These are phyloP conservation scores for Vaccinium corymbosum DNA, from an alignment of 148 eudicot genomes.

Conservation along the genomic window DNA sequence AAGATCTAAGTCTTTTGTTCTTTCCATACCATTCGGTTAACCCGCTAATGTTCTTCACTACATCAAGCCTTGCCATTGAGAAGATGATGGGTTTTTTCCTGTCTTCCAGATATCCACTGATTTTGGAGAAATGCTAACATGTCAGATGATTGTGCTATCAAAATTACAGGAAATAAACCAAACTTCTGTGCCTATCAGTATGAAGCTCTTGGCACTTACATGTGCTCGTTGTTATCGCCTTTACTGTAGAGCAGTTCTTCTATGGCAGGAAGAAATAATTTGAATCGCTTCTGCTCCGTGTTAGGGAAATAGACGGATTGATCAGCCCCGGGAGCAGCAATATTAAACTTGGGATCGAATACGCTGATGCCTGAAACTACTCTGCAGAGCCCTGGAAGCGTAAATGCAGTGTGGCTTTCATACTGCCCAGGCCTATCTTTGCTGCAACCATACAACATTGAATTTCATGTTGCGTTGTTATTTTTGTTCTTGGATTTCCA, in stretches of 20 bases:
- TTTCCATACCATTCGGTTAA: conserved; percentile 86
- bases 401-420: conserved; percentile 79
- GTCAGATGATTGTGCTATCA: not conserved
- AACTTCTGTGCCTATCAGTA: not conserved
- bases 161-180: not conserved
- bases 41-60: conserved; percentile 80
- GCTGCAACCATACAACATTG: conserved; percentile 44
- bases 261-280: conserved; percentile 58
- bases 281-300: conserved; percentile 59
- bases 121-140: conserved; percentile 9
- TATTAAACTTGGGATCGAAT: conserved; percentile 92
- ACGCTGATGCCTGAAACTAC: conserved; percentile 87
- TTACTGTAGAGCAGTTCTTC: conserved; percentile 72
- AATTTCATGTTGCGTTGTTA: not conserved
- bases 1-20: conserved; percentile 66
- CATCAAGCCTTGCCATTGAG: conserved; percentile 96
- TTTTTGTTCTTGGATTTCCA: not conserved
- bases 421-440: conserved; percentile 94
- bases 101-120: conserved; percentile 80
- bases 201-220: conserved; percentile 39
- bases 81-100: conserved; percentile 76
- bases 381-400: conserved; percentile 82
- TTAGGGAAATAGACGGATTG: conserved; percentile 79
- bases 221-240: conserved; percentile 65
- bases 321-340: conserved; percentile 96